Evolutionary conservation across 2,329 filamentous ascomycete species (phyloP).

Genomic region (Ophiocordyceps sinensis): DNA sequence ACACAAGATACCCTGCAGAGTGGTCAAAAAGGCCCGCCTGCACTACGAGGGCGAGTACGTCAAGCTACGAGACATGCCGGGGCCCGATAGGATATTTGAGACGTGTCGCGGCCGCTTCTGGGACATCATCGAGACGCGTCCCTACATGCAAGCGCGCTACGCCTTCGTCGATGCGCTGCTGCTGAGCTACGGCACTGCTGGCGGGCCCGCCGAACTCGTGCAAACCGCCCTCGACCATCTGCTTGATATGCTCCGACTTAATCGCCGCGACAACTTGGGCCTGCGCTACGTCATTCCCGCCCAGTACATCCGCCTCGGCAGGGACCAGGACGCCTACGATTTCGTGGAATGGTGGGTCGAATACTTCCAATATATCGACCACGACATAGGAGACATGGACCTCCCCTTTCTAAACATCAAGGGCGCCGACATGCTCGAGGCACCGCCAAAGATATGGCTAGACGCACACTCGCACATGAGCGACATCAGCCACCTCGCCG

Average conservation of each 20-base stretch:
- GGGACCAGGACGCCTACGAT: conserved; percentile 35
- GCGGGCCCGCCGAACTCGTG: conserved; percentile 13
- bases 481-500: conserved; percentile 4
- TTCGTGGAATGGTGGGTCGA: no score
- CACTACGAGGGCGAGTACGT: conserved; percentile 17
- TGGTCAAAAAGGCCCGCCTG: conserved; percentile 1
- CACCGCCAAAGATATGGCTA: background rate
- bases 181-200: conserved; percentile 11
- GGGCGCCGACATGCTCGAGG: conserved; percentile 26
- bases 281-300: conserved; percentile 24
- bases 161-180: conserved; percentile 17
- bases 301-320: conserved; percentile 28
- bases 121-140: conserved; percentile 22
- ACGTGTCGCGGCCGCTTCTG: conserved; percentile 26
- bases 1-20: conserved; percentile 1
- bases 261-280: conserved; percentile 28
- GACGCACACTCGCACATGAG: background rate
- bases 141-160: conserved; percentile 25
- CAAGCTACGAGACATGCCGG: conserved; percentile 16
- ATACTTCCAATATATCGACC: no score
- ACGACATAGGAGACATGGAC: conserved; percentile 8
- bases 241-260: conserved; percentile 28
- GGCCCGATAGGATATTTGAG: conserved; percentile 21
- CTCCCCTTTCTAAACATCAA: conserved; percentile 17
- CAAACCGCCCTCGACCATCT: conserved; percentile 22